Percentiles rank a stretch among this genome's conserved stretches.
These are phyloP conservation scores for Lactifluus piperatus DNA, from an alignment of 768 basidiomycete genomes.

Conservation along the genomic window DNA sequence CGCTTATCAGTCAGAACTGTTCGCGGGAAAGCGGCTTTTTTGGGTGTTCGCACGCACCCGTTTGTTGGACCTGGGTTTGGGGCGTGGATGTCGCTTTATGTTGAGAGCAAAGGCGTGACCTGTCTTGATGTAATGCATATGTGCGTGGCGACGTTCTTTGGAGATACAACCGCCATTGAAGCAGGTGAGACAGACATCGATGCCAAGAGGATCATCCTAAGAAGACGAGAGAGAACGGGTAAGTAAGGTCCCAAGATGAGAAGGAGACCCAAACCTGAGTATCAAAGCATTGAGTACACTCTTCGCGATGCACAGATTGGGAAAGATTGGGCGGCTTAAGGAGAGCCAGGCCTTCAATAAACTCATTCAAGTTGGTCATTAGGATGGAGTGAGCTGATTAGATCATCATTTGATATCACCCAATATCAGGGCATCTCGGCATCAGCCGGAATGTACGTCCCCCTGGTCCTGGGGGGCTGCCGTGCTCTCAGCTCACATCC, in stretches of 20 bases:
- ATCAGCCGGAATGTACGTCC: not conserved
- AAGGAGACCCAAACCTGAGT: slow-evolving; percentile 82
- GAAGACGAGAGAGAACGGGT: not conserved
- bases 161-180: slow-evolving; percentile 89
- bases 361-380: slow-evolving; percentile 30
- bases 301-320: slow-evolving; percentile 78
- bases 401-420: slow-evolving; percentile 5
- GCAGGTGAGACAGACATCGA: slow-evolving; percentile 86
- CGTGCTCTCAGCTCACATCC: not conserved
- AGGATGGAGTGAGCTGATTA: not conserved
- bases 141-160: slow-evolving; percentile 58
- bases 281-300: slow-evolving; percentile 97
- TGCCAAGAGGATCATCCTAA: slow-evolving; percentile 64
- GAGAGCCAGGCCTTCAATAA: slow-evolving; percentile 36
- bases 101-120: slow-evolving; percentile 76
- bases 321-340: slow-evolving; percentile 52
- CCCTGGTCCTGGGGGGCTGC: not conserved
- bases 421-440: not conserved
- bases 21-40: no score
- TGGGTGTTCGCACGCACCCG: no score
- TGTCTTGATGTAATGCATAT: slow-evolving; percentile 59
- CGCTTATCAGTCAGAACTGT: no score
- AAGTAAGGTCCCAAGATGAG: no score
- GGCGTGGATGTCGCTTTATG: slow-evolving; percentile 63
- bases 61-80: slow-evolving; percentile 32